phyloP scores from a whole-genome alignment of 208 protist species.

The Porcisia hertigi region DNA sequence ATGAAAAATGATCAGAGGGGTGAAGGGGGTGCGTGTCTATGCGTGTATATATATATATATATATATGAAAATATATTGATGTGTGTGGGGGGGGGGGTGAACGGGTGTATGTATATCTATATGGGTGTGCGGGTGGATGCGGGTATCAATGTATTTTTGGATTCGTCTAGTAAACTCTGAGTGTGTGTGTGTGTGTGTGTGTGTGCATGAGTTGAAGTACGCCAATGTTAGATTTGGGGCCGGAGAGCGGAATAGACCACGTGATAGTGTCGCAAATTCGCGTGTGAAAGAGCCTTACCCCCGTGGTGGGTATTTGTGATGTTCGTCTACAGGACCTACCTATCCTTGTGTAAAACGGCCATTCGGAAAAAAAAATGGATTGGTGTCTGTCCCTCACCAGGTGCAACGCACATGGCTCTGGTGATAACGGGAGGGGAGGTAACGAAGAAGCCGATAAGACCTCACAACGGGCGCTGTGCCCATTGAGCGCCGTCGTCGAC shows the following conservation, averaged over 20 bases:
- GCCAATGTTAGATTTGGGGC: background rate
- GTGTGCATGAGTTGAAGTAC: background rate
- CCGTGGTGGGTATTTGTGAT: background rate
- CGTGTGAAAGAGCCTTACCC: background rate
- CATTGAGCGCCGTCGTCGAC: background rate
- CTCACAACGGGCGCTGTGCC: background rate
- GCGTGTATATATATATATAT: background rate
- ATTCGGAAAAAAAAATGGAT: background rate
- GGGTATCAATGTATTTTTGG: too few species aligned
- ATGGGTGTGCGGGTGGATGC: too few species aligned
- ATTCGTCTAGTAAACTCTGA: too few species aligned
- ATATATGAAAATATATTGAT: background rate
- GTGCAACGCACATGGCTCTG: background rate
- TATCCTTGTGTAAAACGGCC: too few species aligned
- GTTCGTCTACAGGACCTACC: too few species aligned
- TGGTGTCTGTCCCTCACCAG: background rate
- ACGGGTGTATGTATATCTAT: background rate
- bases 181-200: too few species aligned
- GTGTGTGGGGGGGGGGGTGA: background rate
- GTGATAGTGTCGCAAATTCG: too few species aligned
- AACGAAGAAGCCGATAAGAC: background rate
- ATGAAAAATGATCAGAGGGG: background rate
- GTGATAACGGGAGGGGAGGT: background rate
- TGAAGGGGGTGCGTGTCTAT: background rate
- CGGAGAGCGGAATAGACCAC: constrained; percentile 1